phyloP scores from a whole-genome alignment of 768 basidiomycete species.

The Imleria badia region DNA sequence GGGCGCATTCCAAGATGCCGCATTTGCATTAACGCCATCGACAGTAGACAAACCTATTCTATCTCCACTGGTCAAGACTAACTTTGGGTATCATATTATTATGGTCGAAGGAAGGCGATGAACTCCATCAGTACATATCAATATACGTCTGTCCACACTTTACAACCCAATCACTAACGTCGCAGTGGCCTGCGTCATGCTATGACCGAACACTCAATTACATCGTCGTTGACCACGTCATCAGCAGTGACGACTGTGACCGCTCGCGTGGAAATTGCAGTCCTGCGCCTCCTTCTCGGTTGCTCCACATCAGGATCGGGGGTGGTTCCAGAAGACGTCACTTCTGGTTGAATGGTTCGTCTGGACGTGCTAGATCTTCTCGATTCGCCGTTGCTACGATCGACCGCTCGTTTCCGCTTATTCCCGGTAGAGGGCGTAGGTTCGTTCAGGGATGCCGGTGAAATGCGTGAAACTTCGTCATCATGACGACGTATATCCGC shows the following conservation, averaged over 20 bases:
- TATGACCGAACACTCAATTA: slow-evolving; percentile 27
- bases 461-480: slow-evolving; percentile 38
- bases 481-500: slow-evolving; percentile 81
- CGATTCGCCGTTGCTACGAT: slow-evolving; percentile 33
- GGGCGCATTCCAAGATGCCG: slow-evolving; percentile 84
- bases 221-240: slow-evolving; percentile 35
- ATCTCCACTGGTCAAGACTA: slow-evolving; percentile 78
- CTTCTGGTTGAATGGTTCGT: slow-evolving; percentile 48
- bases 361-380: slow-evolving; percentile 37
- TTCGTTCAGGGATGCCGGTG: slow-evolving; percentile 23
- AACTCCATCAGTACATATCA: slow-evolving; percentile 19
- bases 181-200: slow-evolving; percentile 11
- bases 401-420: slow-evolving; percentile 41
- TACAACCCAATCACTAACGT: not conserved
- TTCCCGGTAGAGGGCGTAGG: slow-evolving; percentile 29
- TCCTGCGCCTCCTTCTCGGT: slow-evolving; percentile 41
- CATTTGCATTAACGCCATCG: slow-evolving; percentile 77
- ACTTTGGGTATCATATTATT: slow-evolving; percentile 85
- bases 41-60: slow-evolving; percentile 74
- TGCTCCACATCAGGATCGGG: slow-evolving; percentile 72
- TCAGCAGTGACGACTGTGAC: slow-evolving; percentile 31
- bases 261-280: slow-evolving; percentile 30
- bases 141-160: slow-evolving; percentile 17
- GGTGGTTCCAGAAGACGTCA: slow-evolving; percentile 45
- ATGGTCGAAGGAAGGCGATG: slow-evolving; percentile 85